phyloP scores from a whole-genome alignment of 345 rosid species.

The Eucalyptus cloeziana region DNA sequence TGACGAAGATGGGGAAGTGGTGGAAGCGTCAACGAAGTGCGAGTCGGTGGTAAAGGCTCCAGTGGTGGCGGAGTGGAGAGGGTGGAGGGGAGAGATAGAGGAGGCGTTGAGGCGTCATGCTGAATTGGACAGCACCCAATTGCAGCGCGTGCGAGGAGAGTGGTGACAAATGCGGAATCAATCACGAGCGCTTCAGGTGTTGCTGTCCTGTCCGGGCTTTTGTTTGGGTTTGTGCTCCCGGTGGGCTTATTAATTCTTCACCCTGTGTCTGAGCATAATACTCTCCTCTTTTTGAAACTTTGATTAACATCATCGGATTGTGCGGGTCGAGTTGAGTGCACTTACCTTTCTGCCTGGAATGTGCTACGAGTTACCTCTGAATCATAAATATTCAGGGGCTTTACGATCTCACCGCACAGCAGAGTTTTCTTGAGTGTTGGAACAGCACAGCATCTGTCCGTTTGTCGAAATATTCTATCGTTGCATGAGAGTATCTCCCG shows the following conservation, averaged over 20 bases:
- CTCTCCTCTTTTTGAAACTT: background rate
- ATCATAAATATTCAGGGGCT: background rate
- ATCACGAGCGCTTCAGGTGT: conserved; percentile 12
- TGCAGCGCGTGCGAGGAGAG: conserved; percentile 7
- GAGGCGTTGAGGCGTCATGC: conserved; percentile 13
- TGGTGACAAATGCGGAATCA: conserved; percentile 38
- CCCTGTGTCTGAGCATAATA: background rate
- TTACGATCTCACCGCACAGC: background rate
- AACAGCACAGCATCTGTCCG: background rate
- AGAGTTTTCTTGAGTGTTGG: background rate
- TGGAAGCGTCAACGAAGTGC: conserved; percentile 4
- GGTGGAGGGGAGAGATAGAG: background rate
- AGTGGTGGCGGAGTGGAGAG: background rate
- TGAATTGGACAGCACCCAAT: conserved; percentile 25
- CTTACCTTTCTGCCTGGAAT: background rate
- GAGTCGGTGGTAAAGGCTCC: background rate
- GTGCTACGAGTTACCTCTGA: background rate
- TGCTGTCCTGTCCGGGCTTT: conserved; percentile 38
- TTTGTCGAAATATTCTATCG: background rate
- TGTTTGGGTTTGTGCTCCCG: background rate
- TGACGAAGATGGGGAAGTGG: background rate
- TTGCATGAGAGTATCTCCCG: background rate
- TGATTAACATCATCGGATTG: background rate
- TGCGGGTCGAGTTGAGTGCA: background rate
- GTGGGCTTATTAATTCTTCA: background rate